Percentiles rank a stretch among this genome's conserved stretches.
Evolutionary conservation across 768 basidiomycete species (phyloP).

Genomic region (Boletus sensibilis): DNA sequence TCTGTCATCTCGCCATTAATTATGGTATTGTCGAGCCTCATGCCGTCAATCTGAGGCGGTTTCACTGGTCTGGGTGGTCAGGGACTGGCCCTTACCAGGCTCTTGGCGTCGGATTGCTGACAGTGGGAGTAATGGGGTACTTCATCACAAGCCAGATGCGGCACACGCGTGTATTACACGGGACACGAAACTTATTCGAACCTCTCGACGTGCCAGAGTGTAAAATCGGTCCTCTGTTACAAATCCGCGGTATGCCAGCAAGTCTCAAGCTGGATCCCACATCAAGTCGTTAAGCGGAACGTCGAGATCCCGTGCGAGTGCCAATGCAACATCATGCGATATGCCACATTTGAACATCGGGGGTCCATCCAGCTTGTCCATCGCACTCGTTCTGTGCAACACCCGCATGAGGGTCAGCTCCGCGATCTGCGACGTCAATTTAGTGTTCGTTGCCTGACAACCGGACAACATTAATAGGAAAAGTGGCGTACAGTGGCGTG

Average conservation of each 20-base stretch:
- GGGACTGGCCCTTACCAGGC: no score
- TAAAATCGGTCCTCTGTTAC: neutral
- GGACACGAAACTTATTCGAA: neutral
- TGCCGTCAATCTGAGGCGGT: no score
- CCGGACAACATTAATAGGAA: neutral
- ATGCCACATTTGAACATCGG: constrained; percentile 74
- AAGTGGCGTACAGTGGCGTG: constrained; percentile 51
- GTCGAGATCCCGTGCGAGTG: constrained; percentile 57
- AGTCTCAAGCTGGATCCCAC: constrained; percentile 51
- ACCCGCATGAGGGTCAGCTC: constrained; percentile 66
- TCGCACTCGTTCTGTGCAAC: constrained; percentile 59
- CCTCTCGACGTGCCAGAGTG: neutral
- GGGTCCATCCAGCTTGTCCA: constrained; percentile 66
- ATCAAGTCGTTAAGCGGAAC: constrained; percentile 61
- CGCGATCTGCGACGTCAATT: constrained; percentile 46
- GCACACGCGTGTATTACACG: neutral
- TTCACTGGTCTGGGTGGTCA: neutral
- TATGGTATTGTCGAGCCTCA: no score
- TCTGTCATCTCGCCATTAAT: no score
- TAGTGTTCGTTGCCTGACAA: neutral
- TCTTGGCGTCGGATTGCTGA: no score
- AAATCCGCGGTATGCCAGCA: no score
- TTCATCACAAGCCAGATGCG: neutral
- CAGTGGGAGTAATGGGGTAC: neutral
- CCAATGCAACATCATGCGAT: constrained; percentile 53